Evolutionary conservation across 805 yeast genomes (phyloP).

Genomic region (Tetrapisispora iriomotensis): DNA sequence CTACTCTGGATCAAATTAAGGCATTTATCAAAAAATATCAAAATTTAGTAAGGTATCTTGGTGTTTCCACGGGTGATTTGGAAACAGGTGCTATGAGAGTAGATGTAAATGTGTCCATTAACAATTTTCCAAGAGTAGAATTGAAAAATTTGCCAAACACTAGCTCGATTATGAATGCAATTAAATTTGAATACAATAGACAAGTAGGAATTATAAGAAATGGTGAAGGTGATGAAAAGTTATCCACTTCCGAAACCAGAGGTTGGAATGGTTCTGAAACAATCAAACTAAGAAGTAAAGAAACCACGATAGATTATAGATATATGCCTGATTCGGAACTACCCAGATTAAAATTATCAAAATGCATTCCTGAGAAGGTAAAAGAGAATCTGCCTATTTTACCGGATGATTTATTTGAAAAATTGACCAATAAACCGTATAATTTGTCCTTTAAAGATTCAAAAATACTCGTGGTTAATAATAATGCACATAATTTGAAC

Average conservation of each 20-base stretch:
- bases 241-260: conserved; percentile 53
- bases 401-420: conserved; percentile 49
- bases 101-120: conserved; percentile 85
- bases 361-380: conserved; percentile 35
- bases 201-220: conserved; percentile 44
- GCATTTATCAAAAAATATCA: conserved; percentile 78
- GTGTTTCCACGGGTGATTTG: conserved; percentile 78
- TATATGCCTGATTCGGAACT: conserved; percentile 93
- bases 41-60: conserved; percentile 53
- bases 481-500: conserved; percentile 21
- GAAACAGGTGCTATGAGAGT: conserved; percentile 94
- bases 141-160: conserved; percentile 83
- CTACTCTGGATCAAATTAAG: conserved; percentile 53
- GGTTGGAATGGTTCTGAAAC: conserved; percentile 85
- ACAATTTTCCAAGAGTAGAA: conserved; percentile 67
- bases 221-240: conserved; percentile 27
- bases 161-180: conserved; percentile 68
- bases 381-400: conserved; percentile 39
- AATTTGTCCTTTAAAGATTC: conserved; percentile 65
- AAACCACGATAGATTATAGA: conserved; percentile 75
- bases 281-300: conserved; percentile 61
- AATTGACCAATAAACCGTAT: conserved; percentile 42
- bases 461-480: conserved; percentile 47
- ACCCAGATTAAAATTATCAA: conserved; percentile 42
- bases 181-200: conserved; percentile 60